These are phyloP conservation scores for Fremontodendron californicum DNA, from an alignment of 345 rosid species.

Conservation along the genomic window DNA sequence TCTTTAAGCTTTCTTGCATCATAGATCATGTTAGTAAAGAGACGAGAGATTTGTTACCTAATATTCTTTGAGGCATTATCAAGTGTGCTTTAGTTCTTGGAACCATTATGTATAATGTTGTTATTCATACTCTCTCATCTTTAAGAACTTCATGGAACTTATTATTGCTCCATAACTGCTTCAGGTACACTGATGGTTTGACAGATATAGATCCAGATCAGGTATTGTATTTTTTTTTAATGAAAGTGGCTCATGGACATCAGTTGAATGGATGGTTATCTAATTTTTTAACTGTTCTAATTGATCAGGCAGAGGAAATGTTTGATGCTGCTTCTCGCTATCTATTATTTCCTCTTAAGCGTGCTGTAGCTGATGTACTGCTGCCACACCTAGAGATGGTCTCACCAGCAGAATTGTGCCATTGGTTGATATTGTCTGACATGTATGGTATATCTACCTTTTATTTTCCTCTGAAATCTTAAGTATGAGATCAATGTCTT, in stretches of 20 bases:
- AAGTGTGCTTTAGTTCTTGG: slow-evolving; percentile 15
- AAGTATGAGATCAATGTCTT: background rate
- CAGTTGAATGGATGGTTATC: background rate
- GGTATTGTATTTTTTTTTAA: slow-evolving; percentile 40
- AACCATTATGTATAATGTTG: background rate
- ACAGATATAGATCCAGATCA: slow-evolving; percentile 75
- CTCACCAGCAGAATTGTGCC: slow-evolving; percentile 84
- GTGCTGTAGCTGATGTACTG: slow-evolving; percentile 90
- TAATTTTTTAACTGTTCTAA: slow-evolving; percentile 2
- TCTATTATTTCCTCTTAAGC: slow-evolving; percentile 86
- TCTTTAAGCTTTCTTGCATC: background rate
- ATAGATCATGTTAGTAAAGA: slow-evolving; percentile 3
- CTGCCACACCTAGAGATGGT: slow-evolving; percentile 74
- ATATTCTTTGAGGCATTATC: background rate
- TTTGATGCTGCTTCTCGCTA: slow-evolving; percentile 98
- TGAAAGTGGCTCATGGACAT: slow-evolving; percentile 3
- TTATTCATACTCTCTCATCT: slow-evolving; percentile 1
- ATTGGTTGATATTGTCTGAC: slow-evolving; percentile 85
- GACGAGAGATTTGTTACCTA: background rate
- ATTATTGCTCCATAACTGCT: slow-evolving; percentile 23
- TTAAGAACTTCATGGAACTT: slow-evolving; percentile 15
- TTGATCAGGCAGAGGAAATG: slow-evolving; percentile 82
- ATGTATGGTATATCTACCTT: slow-evolving; percentile 46
- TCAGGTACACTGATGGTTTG: slow-evolving; percentile 95
- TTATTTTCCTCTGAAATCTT: background rate